Percentiles rank a stretch among this genome's conserved stretches.
These are phyloP conservation scores for Aspergillus sp. DNA, from an alignment of 2,329 filamentous ascomycete species.

Conservation along the genomic window DNA sequence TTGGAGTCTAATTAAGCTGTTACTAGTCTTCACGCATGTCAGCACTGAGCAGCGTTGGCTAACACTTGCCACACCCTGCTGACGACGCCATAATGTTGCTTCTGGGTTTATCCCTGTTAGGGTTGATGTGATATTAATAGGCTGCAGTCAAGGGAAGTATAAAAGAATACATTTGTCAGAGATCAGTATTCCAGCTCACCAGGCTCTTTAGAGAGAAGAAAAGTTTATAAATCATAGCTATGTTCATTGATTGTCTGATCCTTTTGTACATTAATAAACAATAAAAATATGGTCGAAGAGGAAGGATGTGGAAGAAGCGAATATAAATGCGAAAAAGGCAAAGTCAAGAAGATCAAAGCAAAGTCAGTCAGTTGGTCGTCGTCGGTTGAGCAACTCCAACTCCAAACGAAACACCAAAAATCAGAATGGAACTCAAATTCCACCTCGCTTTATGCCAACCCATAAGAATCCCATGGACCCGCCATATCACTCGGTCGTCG, in stretches of 20 bases:
- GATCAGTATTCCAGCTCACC: no score
- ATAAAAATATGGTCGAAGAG: background rate
- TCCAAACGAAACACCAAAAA: background rate
- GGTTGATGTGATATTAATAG: no score
- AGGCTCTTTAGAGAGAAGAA: background rate
- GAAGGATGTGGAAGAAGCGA: background rate
- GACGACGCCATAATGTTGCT: no score
- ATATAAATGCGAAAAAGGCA: background rate
- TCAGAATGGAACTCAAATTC: background rate
- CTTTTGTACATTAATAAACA: conserved; percentile 14
- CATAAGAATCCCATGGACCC: background rate
- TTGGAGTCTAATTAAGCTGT: no score
- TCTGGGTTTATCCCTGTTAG: no score
- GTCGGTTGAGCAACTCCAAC: background rate
- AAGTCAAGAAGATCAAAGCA: background rate
- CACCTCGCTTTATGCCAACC: background rate
- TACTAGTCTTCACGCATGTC: no score
- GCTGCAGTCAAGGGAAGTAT: no score
- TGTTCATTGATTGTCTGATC: conserved; percentile 3
- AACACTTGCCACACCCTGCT: no score
- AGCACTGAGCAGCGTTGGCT: no score
- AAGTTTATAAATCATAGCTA: conserved; percentile 1
- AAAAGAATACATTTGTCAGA: no score
- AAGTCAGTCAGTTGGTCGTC: background rate
- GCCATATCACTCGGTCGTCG: background rate